Base-by-base conservation (phyloP, 208 protist species). In the Trypanosoma caninum region DNA sequence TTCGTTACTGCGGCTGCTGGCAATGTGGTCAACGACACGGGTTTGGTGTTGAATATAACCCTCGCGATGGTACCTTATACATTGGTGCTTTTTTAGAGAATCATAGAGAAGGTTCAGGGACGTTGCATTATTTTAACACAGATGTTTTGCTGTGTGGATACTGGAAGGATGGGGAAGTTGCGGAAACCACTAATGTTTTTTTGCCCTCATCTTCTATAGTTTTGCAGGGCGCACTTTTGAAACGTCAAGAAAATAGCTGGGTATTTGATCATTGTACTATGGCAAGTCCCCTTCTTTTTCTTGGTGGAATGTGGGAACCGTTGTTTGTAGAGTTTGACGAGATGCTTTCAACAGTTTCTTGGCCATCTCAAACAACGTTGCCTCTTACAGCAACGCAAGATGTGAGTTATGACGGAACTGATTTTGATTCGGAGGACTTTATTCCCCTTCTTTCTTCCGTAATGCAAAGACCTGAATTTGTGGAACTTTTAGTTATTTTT, bases 221-320 rank as follows among this genome's bases (percentile, higher is more conserved):
- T 0, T 38, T 91, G 23, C 84, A 85, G 51, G 65, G 68, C 5
- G 46, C 54, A 35, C 40, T 37, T 16, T 82, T 60, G 70, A 78
- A 54, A 51, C 65, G 42, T 42, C 35, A 50, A 38, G 45, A 68
- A 37, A 34, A 52, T 22, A n/a, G n/a, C n/a, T 65, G 37, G 40
- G 27, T 48, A 14, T 91, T 91, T 62, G 71, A 74, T 3, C 25
- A 72, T 10, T 74, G 56, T 16, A 77, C 78, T 16, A 57, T 91
- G 27, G 35, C 74, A 37, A 65, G 67, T 45, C 81, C 80, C 2
- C 30, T 50, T 22, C 51, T 48, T 2, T 63, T 74, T 18, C 40
- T 82, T 14, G 78, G 73, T 54, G 84, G 84, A 33, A 70, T 82
- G 40, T 91, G 84, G 84, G 84, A 91, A 51, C 80, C 80, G 0